Base-by-base conservation (phyloP, 192 early-diverging fungal genomes). In the Coemansia sp. region DNA sequence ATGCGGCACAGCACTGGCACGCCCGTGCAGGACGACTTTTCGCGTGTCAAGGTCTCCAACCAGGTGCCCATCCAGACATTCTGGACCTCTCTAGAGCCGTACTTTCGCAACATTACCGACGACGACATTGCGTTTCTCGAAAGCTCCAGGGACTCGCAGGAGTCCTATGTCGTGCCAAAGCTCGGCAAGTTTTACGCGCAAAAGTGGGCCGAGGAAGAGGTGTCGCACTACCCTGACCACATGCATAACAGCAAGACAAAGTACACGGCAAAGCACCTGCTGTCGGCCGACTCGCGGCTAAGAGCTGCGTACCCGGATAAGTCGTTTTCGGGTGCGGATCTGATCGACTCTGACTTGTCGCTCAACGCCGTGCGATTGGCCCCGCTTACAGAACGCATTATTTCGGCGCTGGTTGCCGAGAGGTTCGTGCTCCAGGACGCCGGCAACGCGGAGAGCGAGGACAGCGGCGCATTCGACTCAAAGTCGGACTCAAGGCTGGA, bases 41-140 rank as follows among this genome's bases (percentile, higher is more conserved):
- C 86, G 28, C 82, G 83, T 19, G 85, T 85, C 53, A 85, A 87
- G 58, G 81, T 87, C 27, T 85, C 83, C 74, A 96, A 84, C 72
- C 84, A 96, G 80, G 88, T 95, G 20, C 89, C 91, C n/a, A 89
- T 93, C 49, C 83, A 85, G 16, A 84, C 85, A 6, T 98, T 92
- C 64, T 95, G 88, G 89, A 60, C 81, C 7, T 89, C 88, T 7
- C 74, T 89, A 47, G 95, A 96, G 20, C 91, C 93, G 61, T 95
- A 89, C 61, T 93, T 92, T 62, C 75, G 93, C 19, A 78, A 76
- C 29, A 82, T 96, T 48, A 84, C 81, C 19, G 92, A 95, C 53
- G 88, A 90, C 18, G 95, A 98, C 69, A 55, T 94, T 23, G 66
- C 69, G 13, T 85, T 87, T 52, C 67, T 98, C 58, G 83, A 90